Percentiles rank a stretch among this genome's conserved stretches.
Evolutionary conservation across 2,329 filamentous ascomycete species (phyloP).

Genomic region (Fusarium sp.): DNA sequence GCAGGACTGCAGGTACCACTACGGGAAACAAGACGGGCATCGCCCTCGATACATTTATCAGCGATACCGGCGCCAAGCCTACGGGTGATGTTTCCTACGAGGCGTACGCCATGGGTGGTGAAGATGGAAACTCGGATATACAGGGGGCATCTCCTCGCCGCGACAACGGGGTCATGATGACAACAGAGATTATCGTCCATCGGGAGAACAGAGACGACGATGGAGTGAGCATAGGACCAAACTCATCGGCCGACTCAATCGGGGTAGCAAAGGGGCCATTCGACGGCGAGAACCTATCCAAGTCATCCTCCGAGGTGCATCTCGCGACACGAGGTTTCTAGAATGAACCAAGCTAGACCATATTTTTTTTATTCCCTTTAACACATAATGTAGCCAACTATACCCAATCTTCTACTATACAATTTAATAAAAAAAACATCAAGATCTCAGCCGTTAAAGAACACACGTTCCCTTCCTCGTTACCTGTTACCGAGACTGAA

Average conservation of each 20-base stretch:
- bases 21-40: slow-evolving; percentile 29
- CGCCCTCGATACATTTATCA: slow-evolving; percentile 36
- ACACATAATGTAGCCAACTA: slow-evolving; percentile 7
- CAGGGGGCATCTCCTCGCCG: not conserved
- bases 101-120: slow-evolving; percentile 43
- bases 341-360: not conserved
- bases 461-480: not conserved
- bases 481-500: not conserved
- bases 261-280: slow-evolving; percentile 14
- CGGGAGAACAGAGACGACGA: slow-evolving; percentile 39
- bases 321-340: slow-evolving; percentile 40
- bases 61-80: slow-evolving; percentile 21
- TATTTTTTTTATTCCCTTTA: not conserved
- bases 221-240: slow-evolving; percentile 27
- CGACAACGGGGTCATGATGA: slow-evolving; percentile 41
- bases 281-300: slow-evolving; percentile 36
- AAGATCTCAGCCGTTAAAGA: not conserved
- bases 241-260: slow-evolving; percentile 28
- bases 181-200: slow-evolving; percentile 39
- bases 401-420: slow-evolving; percentile 19
- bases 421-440: not conserved
- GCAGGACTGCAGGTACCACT: slow-evolving; percentile 21
- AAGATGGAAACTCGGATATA: slow-evolving; percentile 9
- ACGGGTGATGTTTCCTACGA: slow-evolving; percentile 34
- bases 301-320: slow-evolving; percentile 44